Percentiles rank a stretch among this genome's conserved stretches.
These are phyloP conservation scores for Eucommia ulmoides DNA, from an alignment of 257 asterid genomes.

Conservation along the genomic window DNA sequence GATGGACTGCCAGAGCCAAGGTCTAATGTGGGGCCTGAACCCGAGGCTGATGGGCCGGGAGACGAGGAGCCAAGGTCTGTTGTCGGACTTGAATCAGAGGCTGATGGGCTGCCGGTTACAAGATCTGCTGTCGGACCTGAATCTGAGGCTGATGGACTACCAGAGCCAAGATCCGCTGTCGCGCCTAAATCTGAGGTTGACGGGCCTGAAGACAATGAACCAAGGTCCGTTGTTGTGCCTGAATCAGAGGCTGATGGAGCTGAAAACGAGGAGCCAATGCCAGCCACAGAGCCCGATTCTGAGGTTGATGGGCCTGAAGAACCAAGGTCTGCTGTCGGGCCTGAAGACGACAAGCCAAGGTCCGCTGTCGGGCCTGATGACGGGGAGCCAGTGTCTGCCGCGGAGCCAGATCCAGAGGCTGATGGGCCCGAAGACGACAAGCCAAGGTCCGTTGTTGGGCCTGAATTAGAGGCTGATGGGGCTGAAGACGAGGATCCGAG, in stretches of 20 bases:
- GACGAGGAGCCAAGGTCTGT: too few relatives aligned
- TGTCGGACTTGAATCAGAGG: too few relatives aligned
- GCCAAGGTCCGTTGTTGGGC: neutral
- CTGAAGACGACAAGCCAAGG: too few relatives aligned
- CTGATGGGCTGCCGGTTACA: too few relatives aligned
- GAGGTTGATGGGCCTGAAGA: neutral
- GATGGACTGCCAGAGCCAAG: neutral
- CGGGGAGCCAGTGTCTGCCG: too few relatives aligned
- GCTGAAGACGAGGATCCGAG: neutral
- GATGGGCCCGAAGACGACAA: neutral
- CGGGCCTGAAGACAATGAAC: neutral
- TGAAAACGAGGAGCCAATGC: neutral
- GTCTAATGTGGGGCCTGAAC: neutral
- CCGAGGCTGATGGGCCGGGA: neutral
- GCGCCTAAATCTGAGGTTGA: too few relatives aligned
- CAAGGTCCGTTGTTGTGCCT: neutral
- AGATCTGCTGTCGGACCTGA: too few relatives aligned
- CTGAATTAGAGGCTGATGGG: neutral
- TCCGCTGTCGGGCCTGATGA: too few relatives aligned
- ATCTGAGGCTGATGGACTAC: too few relatives aligned
- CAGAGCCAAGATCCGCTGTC: too few relatives aligned
- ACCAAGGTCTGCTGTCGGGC: too few relatives aligned
- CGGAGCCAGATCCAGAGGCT: neutral
- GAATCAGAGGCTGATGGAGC: neutral
- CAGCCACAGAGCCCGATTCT: neutral